phyloP scores from a whole-genome alignment of 225 moss, liverwort and hornwort species.

The Marchantia polymorpha region DNA sequence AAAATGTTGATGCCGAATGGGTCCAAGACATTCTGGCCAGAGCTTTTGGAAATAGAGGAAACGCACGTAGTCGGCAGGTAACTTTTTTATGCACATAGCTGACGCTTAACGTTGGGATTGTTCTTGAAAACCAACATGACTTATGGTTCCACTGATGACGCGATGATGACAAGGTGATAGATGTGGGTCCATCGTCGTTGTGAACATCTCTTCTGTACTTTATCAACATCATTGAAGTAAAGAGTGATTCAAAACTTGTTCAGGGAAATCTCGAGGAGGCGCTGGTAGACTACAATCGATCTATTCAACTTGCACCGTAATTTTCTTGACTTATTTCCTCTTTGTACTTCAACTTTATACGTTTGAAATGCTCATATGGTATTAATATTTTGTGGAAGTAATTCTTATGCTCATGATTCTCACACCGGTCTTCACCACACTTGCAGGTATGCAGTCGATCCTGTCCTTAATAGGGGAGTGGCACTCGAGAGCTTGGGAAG shows the following conservation, averaged over 20 bases:
- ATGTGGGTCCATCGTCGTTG: not conserved
- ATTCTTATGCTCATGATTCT: not conserved
- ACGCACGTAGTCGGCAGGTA: constrained; percentile 91
- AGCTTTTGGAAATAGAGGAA: constrained; percentile 95
- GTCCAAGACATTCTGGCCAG: constrained; percentile 89
- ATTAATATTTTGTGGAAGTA: no score
- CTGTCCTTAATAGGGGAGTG: constrained; percentile 90
- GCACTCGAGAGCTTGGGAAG: constrained; percentile 89
- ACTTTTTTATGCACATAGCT: not conserved
- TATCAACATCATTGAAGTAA: no score
- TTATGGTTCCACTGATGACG: no score
- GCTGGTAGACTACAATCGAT: constrained; percentile 76
- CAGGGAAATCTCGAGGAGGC: constrained; percentile 93
- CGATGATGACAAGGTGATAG: not conserved
- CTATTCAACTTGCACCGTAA: constrained; percentile 86
- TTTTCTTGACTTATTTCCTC: constrained; percentile 17
- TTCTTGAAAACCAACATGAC: not conserved
- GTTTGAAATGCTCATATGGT: no score
- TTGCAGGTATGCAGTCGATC: constrained; percentile 87
- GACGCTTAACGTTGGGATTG: no score
- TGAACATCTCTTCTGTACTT: no score
- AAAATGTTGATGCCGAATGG: constrained; percentile 80
- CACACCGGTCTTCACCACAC: not conserved
- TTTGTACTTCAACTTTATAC: not conserved
- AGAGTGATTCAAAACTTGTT: not conserved